Evolutionary conservation across 257 asterid species (phyloP), one percentile per base, ranked within the genome.

Genomic region (Asclepias syriaca): DNA sequence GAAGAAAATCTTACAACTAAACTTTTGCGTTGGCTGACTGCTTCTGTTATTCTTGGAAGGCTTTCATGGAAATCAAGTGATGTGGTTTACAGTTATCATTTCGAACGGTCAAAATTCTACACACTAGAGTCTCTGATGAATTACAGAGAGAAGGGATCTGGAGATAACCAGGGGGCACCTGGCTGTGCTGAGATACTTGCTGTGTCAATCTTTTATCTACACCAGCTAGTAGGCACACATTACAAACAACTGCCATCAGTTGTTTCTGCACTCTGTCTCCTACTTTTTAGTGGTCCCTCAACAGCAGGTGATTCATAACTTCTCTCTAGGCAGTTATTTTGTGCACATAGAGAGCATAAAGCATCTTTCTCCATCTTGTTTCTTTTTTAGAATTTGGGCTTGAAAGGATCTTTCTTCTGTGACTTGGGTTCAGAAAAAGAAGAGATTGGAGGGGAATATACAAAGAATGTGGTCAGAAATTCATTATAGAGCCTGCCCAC

Each of bases 11-110:
- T 89, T 58, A 68, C 78, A 68, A 74, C 90, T 66, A 91, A 91
- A 83, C 97, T 93, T 73, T 77, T 93, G 75, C 86, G 96, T 76
- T 93, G 98, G 97, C 77, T 93, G 78, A 75, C 87, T 73, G 98
- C 97, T 75, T 85, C 96, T 8, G 92, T 81, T 60, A 85, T 93
- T 78, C 89, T 84, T 50, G 90, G 94, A 67, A 84, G 80, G 78
- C 70, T 81, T 68, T 87, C 89, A 39, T 5, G 56, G 74, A 85
- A 81, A 43, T 78, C 81, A 46, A 81, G 76, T 71, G 58, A 71
- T 64, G 73, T 39, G 56, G 77, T 85, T 14, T 11, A 75, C 45
- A 65, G 59, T 45, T 65, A 68, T 76, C 56, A 78, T 68, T 64
- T 64, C 24, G 91, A 81, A 72, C 77, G 77, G 74, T 51, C 77